These are phyloP conservation scores for Aspergillus felis DNA, from an alignment of 2,329 filamentous ascomycete species.

Conservation along the genomic window DNA sequence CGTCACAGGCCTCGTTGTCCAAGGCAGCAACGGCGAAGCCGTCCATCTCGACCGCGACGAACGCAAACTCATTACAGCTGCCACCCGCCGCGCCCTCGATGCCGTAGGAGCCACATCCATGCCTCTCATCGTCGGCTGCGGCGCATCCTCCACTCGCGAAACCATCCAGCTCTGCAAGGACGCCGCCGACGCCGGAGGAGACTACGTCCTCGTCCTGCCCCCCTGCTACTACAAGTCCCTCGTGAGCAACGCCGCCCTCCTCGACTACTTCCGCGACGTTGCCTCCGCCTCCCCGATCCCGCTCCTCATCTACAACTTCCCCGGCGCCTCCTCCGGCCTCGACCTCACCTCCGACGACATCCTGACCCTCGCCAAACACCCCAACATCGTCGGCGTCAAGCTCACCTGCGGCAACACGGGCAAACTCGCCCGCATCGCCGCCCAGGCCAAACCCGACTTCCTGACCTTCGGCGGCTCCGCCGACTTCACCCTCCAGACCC, in stretches of 20 bases:
- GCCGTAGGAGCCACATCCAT: conserved; percentile 61
- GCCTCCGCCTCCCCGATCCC: conserved; percentile 59
- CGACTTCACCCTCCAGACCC: conserved; percentile 80
- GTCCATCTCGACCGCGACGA: conserved; percentile 71
- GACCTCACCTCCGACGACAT: conserved; percentile 67
- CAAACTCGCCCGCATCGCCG: conserved; percentile 62
- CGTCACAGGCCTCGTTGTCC: conserved; percentile 69
- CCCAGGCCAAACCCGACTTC: conserved; percentile 52
- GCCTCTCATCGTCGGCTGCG: conserved; percentile 73
- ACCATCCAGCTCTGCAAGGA: conserved; percentile 66
- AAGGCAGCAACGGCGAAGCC: conserved; percentile 79
- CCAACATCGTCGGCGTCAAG: conserved; percentile 67
- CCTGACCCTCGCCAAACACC: conserved; percentile 52
- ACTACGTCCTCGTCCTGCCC: conserved; percentile 72
- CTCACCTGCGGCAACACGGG: conserved; percentile 71
- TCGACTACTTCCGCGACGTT: conserved; percentile 63
- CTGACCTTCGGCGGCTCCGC: conserved; percentile 86
- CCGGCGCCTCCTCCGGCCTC: conserved; percentile 62
- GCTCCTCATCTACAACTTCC: conserved; percentile 70
- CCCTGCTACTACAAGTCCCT: conserved; percentile 71
- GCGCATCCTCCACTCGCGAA: conserved; percentile 69
- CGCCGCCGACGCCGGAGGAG: conserved; percentile 65
- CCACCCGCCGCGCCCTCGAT: conserved; percentile 67
- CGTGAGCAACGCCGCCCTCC: conserved; percentile 57
- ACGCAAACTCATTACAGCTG: conserved; percentile 63